Conservation (phyloP, 169 alveolate species). For the Plasmodium cynomolgi region DNA sequence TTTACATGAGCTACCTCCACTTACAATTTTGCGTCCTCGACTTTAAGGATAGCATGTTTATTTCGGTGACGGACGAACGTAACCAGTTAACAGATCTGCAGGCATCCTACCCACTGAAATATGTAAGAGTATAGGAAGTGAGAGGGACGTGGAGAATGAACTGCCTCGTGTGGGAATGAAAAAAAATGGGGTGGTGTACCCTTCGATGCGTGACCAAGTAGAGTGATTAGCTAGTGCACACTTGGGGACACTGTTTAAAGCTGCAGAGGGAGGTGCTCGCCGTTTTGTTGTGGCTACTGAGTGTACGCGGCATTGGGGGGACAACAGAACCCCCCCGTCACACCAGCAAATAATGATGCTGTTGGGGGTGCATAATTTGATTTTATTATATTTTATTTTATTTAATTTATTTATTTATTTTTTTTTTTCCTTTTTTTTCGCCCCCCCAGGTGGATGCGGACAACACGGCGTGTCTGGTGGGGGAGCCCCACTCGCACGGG, state of each 20-base stretch:
- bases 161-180: background rate
- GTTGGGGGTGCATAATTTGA: background rate
- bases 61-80: conserved; percentile 52
- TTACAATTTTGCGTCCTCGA: conserved; percentile 28
- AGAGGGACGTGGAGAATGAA: background rate
- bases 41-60: conserved; percentile 54
- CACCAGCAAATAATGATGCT: background rate
- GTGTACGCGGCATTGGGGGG: no score
- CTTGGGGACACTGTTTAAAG: background rate
- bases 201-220: background rate
- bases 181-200: background rate
- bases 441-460: conserved; percentile 51
- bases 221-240: background rate
- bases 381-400: background rate
- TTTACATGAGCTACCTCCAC: conserved; percentile 54
- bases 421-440: background rate
- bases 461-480: conserved; percentile 50
- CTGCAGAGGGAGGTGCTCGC: background rate
- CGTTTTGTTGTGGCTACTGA: background rate
- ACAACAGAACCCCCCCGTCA: background rate
- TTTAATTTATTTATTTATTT: background rate
- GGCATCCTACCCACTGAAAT: conserved; percentile 66
- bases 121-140: conserved; percentile 2
- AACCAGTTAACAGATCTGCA: conserved; percentile 54
- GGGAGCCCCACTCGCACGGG: conserved; percentile 64